Evolutionary conservation across 345 rosid genomes (phyloP).

Genomic region (Sisymbrium altissimum): DNA sequence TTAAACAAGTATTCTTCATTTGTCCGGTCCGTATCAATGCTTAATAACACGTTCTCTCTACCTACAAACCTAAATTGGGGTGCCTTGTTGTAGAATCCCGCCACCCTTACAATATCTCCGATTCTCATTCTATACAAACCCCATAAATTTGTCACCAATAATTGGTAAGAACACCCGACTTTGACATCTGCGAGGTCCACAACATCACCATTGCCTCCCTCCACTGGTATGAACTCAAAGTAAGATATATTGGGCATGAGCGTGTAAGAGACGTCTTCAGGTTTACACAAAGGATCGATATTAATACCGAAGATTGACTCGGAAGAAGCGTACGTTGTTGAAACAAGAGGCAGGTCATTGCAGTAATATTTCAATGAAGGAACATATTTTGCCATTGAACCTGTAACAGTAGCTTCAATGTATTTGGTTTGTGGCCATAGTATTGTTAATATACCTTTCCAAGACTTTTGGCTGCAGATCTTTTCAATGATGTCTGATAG

Average conservation of each 20-base stretch:
- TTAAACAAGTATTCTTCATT: not conserved
- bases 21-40: not conserved
- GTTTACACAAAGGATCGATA: constrained; percentile 51
- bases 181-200: constrained; percentile 59
- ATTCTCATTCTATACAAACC: constrained; percentile 32
- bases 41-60: not conserved
- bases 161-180: constrained; percentile 53
- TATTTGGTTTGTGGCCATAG: constrained; percentile 62
- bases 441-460: constrained; percentile 62
- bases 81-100: not conserved
- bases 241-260: constrained; percentile 63
- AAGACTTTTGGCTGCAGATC: constrained; percentile 39
- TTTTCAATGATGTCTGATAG: constrained; percentile 40
- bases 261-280: constrained; percentile 61
- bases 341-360: constrained; percentile 56
- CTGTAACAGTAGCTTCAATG: constrained; percentile 54
- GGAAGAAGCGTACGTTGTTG: constrained; percentile 45
- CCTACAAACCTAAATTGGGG: not conserved
- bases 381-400: constrained; percentile 65
- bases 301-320: constrained; percentile 60
- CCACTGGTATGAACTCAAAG: constrained; percentile 57
- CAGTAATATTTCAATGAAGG: constrained; percentile 51
- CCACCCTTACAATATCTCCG: not conserved
- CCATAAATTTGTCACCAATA: constrained; percentile 60
- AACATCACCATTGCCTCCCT: constrained; percentile 12